Evolutionary conservation across 179 eudicot genomes (phyloP).

Genomic region (Drosera spatulata): DNA sequence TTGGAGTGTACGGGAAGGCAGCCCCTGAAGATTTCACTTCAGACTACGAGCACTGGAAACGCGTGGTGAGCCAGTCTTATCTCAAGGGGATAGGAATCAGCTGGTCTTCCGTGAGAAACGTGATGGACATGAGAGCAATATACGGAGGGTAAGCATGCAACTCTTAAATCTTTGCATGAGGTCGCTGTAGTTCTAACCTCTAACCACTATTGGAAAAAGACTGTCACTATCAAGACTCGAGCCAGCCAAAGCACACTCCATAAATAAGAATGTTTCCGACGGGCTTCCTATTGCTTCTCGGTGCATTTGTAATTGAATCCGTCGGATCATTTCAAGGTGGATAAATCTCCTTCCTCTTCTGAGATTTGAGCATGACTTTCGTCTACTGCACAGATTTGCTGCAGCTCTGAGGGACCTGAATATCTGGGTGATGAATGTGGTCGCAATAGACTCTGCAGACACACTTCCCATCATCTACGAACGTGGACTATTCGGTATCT

Average conservation of each 20-base stretch:
- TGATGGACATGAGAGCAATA: constrained; percentile 54
- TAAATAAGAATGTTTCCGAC: no score
- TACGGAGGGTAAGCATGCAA: constrained; percentile 54
- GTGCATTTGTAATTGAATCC: not conserved
- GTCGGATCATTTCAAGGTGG: not conserved
- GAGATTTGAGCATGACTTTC: not conserved
- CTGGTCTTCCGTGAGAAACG: constrained; percentile 57
- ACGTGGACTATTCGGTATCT: constrained; percentile 15
- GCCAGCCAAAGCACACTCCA: no score
- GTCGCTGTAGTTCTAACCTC: no score
- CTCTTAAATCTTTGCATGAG: no score
- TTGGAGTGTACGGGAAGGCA: constrained; percentile 55
- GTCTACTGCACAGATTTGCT: constrained; percentile 8
- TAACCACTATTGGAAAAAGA: no score
- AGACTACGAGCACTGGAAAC: constrained; percentile 51
- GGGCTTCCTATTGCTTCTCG: not conserved
- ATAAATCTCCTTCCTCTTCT: not conserved
- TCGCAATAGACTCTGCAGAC: constrained; percentile 11
- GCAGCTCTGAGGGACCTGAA: constrained; percentile 14
- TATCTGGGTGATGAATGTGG: constrained; percentile 17
- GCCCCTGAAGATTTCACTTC: constrained; percentile 46
- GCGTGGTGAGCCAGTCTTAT: constrained; percentile 39
- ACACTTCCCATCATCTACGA: constrained; percentile 16
- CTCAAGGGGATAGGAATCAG: constrained; percentile 35
- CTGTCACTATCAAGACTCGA: no score